Evolutionary conservation across 768 basidiomycete genomes (phyloP), one percentile per base, ranked within the genome.

Genomic region (Lactarius hengduanensis): DNA sequence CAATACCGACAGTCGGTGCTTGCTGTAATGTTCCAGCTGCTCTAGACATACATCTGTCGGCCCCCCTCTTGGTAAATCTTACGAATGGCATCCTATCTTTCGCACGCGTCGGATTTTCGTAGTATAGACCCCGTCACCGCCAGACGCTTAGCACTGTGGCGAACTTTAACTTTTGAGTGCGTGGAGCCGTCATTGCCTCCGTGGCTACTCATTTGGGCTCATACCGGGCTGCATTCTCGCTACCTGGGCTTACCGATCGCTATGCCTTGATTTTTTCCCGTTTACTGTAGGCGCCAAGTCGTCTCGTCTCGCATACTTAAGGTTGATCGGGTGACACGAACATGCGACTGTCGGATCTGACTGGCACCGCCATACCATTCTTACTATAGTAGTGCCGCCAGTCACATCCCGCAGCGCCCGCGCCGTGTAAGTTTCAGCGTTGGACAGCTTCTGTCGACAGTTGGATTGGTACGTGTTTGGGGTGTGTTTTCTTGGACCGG

Each of bases 401-500:
- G 64, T n/a, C 11, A 22, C 32, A 10, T 53, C 20, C 34, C 56
- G 60, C 30, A 32, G 0, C 36, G 59, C 56, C 43, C 45, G 65
- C 47, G 22, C 28, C 56, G 32, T 36, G 32, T 54, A 20, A 11
- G 57, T 57, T 57, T 38, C 61, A 57, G 11, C 26, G 41, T 40
- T 36, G 43, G 40, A 22, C 54, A 54, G 59, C 6, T 2, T 45
- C 20, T 26, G 22, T 9, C 32, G n/a, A 16, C 38, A 34, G 36
- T 30, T n/a, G 45, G 56, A 53, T 53, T 53, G 50, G 50, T 53
- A 53, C 22, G 11, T 53, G 50, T 53, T 53, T 53, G 26, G 20
- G 50, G 26, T 16, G 26, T 53, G 26, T 13, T 26, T 22, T 53
- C 22, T 53, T 53, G 50, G 50, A 26, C 26, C 13, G 26, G 16